Evolutionary conservation across 345 rosid genomes (phyloP).

Genomic region (Carallia pectinifolia): DNA sequence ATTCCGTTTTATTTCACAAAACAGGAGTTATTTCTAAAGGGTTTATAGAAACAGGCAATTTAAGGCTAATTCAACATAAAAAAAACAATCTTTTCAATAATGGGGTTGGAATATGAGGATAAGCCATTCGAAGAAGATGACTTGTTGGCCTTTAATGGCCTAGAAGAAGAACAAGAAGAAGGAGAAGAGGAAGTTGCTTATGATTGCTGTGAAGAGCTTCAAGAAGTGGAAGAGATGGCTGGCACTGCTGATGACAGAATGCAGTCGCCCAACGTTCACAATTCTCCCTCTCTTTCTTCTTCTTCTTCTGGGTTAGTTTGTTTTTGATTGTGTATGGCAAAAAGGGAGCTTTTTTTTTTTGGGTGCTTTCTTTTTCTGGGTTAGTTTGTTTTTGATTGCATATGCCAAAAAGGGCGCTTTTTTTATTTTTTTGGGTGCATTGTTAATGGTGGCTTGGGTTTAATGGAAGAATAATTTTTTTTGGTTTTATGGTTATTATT

Average conservation of each 20-base stretch:
- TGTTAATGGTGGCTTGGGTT: conserved; percentile 3
- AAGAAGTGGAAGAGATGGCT: background rate
- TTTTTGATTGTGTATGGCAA: background rate
- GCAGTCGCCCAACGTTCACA: conserved; percentile 1
- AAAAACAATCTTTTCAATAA: background rate
- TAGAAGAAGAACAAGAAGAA: conserved; percentile 2
- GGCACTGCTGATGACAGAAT: conserved; percentile 6
- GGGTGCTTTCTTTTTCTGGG: conserved; percentile 22
- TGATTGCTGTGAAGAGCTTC: background rate
- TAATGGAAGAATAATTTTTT: conserved; percentile 8
- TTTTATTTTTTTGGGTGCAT: background rate
- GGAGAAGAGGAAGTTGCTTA: conserved; percentile 4
- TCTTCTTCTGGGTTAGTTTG: conserved; percentile 27
- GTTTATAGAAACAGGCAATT: too few species aligned
- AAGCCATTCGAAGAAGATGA: conserved; percentile 10
- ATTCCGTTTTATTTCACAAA: too few species aligned
- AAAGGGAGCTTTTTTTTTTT: too few species aligned
- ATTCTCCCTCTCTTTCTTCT: conserved; percentile 19
- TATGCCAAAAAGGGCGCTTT: background rate
- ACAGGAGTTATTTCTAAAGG: too few species aligned
- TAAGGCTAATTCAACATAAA: background rate
- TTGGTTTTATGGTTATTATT: conserved; percentile 13
- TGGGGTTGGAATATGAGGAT: background rate
- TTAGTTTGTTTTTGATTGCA: conserved; percentile 18
- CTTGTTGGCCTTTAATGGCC: conserved; percentile 1